phyloP scores from a whole-genome alignment of 75 land plant genomes.

The Ceratopteris richardii region DNA sequence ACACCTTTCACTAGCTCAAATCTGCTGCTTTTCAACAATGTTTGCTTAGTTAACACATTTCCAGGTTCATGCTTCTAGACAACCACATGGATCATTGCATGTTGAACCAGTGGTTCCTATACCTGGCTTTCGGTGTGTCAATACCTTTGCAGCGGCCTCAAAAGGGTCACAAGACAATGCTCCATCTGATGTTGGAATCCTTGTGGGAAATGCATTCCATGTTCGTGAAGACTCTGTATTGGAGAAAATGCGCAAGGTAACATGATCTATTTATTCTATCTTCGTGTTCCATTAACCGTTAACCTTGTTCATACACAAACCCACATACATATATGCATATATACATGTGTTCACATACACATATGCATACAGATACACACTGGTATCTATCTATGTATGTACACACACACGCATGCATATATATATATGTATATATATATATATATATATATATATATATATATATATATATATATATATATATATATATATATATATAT shows the following conservation, averaged over 20 bases:
- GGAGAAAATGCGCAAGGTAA: conserved; percentile 48
- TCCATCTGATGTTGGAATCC: conserved; percentile 5
- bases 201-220: conserved; percentile 50
- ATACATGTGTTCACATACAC: no score
- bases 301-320: no score
- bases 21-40: background rate
- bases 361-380: no score
- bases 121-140: background rate
- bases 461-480: no score
- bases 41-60: background rate
- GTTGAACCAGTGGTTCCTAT: conserved; percentile 49
- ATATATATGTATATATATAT: no score
- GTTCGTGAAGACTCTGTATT: conserved; percentile 44
- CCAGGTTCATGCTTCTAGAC: conserved; percentile 54
- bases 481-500: no score
- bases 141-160: background rate
- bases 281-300: no score
- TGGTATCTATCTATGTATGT: no score
- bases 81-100: conserved; percentile 54
- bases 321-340: no score
- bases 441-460: no score
- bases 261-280: no score
- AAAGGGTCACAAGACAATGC: background rate
- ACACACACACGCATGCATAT: no score
- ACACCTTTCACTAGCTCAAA: background rate